phyloP scores from a whole-genome alignment of 805 yeast species.

The Candida methanosorbosa region DNA sequence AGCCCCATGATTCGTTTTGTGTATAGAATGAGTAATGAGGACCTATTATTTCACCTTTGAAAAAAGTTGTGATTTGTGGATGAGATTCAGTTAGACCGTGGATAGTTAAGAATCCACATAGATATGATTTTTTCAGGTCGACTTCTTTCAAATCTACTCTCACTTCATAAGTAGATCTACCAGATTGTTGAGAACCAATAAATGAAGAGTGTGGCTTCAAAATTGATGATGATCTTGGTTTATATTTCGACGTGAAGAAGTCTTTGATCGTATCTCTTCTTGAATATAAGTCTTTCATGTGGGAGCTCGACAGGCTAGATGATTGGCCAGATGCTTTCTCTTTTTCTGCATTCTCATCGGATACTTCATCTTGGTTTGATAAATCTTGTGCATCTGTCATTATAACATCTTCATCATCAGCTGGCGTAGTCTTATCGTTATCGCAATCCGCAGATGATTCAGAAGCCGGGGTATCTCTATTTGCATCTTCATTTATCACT shows the following conservation, averaged over 20 bases:
- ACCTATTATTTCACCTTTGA: conserved; percentile 64
- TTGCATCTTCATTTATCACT: too few species aligned
- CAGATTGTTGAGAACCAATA: conserved; percentile 65
- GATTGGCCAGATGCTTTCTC: too few species aligned
- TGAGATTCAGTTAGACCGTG: conserved; percentile 54
- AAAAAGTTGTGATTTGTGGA: conserved; percentile 62
- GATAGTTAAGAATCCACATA: conserved; percentile 58
- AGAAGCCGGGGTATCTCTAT: too few species aligned
- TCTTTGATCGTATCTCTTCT: too few species aligned
- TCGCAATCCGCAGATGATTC: too few species aligned
- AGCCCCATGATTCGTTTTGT: conserved; percentile 44
- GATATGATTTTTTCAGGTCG: conserved; percentile 43
- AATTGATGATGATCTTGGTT: conserved; percentile 27
- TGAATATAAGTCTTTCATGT: too few species aligned
- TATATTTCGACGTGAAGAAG: conserved; percentile 10
- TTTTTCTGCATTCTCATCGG: too few species aligned
- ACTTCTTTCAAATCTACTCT: conserved; percentile 60
- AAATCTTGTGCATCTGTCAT: too few species aligned
- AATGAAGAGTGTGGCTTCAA: conserved; percentile 56
- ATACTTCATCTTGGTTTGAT: too few species aligned
- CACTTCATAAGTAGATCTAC: conserved; percentile 55
- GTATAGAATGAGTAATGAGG: conserved; percentile 52
- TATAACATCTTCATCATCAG: too few species aligned
- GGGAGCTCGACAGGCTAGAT: too few species aligned
- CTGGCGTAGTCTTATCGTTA: too few species aligned